Percentiles rank a stretch among this genome's conserved stretches.
phyloP scores from a whole-genome alignment of 106 monocot species.

The Platanthera zijinensis region DNA sequence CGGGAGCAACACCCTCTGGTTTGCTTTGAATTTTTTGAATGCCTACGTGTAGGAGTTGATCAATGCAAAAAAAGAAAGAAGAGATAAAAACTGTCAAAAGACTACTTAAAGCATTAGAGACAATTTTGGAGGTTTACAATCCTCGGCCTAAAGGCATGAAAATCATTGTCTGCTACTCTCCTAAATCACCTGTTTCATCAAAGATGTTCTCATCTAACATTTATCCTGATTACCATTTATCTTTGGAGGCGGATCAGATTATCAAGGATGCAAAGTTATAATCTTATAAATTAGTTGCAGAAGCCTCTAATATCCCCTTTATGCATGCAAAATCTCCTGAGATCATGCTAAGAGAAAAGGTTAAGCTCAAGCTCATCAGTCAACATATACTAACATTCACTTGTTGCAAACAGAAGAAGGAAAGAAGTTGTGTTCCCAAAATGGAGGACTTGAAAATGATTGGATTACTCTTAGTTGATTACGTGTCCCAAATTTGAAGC shows the following conservation, averaged over 20 bases:
- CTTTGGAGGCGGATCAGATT: constrained; percentile 39
- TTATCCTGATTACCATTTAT: constrained; percentile 9
- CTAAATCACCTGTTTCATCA: constrained; percentile 36
- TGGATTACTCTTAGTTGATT: too few species aligned
- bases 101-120: background rate
- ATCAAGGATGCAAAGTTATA: constrained; percentile 26
- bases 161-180: constrained; percentile 46
- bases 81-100: too few species aligned
- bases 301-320: constrained; percentile 35
- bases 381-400: constrained; percentile 41
- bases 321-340: constrained; percentile 35
- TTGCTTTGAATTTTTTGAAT: too few species aligned
- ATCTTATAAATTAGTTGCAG: constrained; percentile 15
- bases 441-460: constrained; percentile 25
- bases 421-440: constrained; percentile 33
- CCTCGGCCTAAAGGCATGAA: constrained; percentile 76
- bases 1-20: too few species aligned
- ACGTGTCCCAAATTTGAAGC: too few species aligned
- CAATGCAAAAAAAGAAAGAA: too few species aligned
- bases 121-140: background rate
- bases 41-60: too few species aligned
- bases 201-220: constrained; percentile 10
- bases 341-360: constrained; percentile 51
- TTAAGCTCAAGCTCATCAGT: constrained; percentile 51
- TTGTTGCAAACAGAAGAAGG: constrained; percentile 58